Evolutionary conservation across 225 moss, liverwort and hornwort genomes (phyloP).

Genomic region (Physcomitrium patens): DNA sequence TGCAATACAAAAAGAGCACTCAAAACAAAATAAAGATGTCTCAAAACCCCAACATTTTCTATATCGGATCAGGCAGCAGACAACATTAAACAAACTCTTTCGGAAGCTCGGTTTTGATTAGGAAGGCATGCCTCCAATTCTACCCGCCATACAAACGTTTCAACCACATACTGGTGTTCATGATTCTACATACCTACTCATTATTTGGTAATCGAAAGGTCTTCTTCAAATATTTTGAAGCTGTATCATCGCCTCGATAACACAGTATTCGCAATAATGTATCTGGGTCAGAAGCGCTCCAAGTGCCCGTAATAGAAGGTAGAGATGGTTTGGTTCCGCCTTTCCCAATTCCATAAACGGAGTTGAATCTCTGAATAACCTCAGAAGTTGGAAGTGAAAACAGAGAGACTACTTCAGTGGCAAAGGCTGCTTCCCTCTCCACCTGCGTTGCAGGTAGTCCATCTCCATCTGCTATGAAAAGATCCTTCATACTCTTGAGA

Average conservation of each 20-base stretch:
- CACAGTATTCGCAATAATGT: conserved; percentile 77
- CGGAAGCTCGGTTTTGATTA: conserved; percentile 10
- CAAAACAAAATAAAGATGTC: background rate
- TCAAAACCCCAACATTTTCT: background rate
- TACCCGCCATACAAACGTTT: conserved; percentile 65
- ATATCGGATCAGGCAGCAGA: no score
- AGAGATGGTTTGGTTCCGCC: conserved; percentile 53
- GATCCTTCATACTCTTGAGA: conserved; percentile 66
- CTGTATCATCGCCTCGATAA: conserved; percentile 51
- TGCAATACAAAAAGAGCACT: conserved; percentile 10
- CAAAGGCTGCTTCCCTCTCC: conserved; percentile 55
- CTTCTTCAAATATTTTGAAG: conserved; percentile 53
- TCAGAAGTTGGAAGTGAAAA: conserved; percentile 65
- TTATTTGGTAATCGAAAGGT: conserved; percentile 58
- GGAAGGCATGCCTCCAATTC: conserved; percentile 18
- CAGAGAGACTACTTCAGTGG: conserved; percentile 56
- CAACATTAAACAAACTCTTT: conserved; percentile 4
- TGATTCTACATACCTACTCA: conserved; percentile 37
- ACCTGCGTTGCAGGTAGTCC: conserved; percentile 79
- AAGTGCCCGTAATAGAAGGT: conserved; percentile 79
- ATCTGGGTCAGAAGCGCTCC: conserved; percentile 78
- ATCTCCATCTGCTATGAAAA: conserved; percentile 89
- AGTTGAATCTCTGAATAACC: conserved; percentile 60
- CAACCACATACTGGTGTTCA: background rate
- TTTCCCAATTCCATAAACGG: conserved; percentile 48